Base-by-base conservation (phyloP, 305 asterid species). In the Solanum hybrid region DNA sequence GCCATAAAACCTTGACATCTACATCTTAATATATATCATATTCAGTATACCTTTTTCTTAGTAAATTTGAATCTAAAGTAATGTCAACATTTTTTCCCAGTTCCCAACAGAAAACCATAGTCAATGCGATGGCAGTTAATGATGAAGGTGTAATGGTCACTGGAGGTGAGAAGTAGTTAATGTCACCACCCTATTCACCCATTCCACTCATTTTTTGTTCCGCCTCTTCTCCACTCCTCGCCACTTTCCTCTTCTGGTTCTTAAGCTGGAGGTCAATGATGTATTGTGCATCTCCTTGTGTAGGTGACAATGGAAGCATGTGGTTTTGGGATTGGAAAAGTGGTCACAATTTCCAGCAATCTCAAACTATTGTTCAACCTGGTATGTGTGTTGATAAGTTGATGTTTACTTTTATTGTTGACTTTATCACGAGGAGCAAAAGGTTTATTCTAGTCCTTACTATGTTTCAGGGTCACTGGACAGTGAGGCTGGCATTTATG, bases 281-380 rank as follows among this genome's bases (percentile, higher is more conserved):
- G 75, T 51, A 45, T 87, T 73, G 42, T 37, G 71, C 56, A 51
- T 88, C 11, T 88, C 38, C 17, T 27, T 88, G 24, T 78, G 89
- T 78, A 88, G 89, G 99, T 89, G 99, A 98, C 87, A 98, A 98
- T 81, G 99, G 99, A 91, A 98, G 99, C 86, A 88, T 98, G 92
- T 98, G 99, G 99, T 98, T 96, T 93, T 98, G 99, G 99, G 99
- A 98, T 91, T 98, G 99, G 99, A 95, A 42, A 88, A 98, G 99
- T 34, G 99, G 99, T 60, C 98, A 98, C 92, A 98, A 96, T 94
- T 98, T 96, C 93, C 99, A 98, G 94, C 99, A 96, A 94, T 89
- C 97, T 88, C 98, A 98, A 89, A 98, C 99, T 12, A 95, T 98
- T 85, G 98, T 96, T 91, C 99, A 98, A 89, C 99, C 99, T 60